phyloP scores from a whole-genome alignment of 2,329 filamentous ascomycete genomes.

The Zasmidium citrigriseum region DNA sequence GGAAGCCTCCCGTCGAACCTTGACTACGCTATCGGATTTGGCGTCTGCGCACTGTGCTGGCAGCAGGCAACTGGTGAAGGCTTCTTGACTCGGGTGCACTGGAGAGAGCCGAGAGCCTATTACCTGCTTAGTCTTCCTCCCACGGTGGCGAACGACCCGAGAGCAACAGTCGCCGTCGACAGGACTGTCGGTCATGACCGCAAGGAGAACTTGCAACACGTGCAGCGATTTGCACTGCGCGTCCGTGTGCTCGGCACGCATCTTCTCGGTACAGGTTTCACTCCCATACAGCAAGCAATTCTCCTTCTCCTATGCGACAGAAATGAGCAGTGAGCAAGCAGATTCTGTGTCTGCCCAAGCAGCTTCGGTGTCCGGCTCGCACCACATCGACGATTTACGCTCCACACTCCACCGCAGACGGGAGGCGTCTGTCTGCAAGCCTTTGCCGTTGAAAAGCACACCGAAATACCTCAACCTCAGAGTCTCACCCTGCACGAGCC shows the following conservation, averaged over 20 bases:
- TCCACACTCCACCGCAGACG: neutral
- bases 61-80: neutral
- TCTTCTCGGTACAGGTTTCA: neutral
- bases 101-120: conserved; percentile 6
- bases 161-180: conserved; percentile 3
- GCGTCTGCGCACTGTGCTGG: conserved; percentile 9
- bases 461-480: neutral
- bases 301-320: neutral
- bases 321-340: neutral
- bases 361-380: neutral
- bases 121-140: neutral
- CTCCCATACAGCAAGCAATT: neutral
- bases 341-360: neutral
- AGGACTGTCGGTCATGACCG: conserved; percentile 5
- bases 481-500: neutral
- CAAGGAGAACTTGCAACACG: conserved; percentile 12
- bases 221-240: conserved; percentile 13
- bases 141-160: neutral
- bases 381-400: neutral
- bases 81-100: conserved; percentile 5
- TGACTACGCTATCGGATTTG: conserved; percentile 14
- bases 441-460: neutral
- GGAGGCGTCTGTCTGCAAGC: neutral
- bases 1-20: conserved; percentile 13
- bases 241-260: neutral